phyloP scores from a whole-genome alignment of 164 flowering plant genomes.

The Houttuynia cordata region DNA sequence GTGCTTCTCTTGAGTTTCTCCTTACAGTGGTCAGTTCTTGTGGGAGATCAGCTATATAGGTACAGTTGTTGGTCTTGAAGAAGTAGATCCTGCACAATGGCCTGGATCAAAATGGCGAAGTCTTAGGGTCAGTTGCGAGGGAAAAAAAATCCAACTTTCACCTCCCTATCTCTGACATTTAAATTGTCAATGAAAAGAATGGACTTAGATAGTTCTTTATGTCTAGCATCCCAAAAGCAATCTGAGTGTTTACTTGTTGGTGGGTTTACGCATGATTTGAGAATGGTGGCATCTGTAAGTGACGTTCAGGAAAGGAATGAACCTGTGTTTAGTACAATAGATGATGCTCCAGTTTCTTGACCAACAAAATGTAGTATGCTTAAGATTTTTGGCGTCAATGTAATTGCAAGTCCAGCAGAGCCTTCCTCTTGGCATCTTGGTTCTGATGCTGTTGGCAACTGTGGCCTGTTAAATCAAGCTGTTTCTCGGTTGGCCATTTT shows the following conservation, averaged over 20 bases:
- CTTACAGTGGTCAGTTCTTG: neutral
- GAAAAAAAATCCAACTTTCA: neutral
- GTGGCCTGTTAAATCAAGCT: slow-evolving; percentile 8
- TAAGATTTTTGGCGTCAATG: slow-evolving; percentile 42
- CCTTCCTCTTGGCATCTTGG: slow-evolving; percentile 23
- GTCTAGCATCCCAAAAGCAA: neutral
- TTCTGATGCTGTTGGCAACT: slow-evolving; percentile 9
- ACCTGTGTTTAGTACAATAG: slow-evolving; percentile 8
- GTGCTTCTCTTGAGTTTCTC: neutral
- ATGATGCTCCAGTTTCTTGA: slow-evolving; percentile 9
- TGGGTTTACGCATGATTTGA: slow-evolving; percentile 4
- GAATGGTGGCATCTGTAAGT: slow-evolving; percentile 5
- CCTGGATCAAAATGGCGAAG: slow-evolving; percentile 51
- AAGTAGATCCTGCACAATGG: slow-evolving; percentile 37
- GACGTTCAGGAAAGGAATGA: slow-evolving; percentile 9
- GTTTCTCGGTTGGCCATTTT: slow-evolving; percentile 12
- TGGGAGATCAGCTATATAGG: slow-evolving; percentile 28
- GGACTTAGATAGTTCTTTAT: neutral
- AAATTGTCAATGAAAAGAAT: slow-evolving; percentile 5
- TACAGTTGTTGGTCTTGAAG: slow-evolving; percentile 31
- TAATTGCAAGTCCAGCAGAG: slow-evolving; percentile 18
- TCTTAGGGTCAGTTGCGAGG: slow-evolving; percentile 24
- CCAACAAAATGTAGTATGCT: slow-evolving; percentile 7
- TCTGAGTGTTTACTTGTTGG: slow-evolving; percentile 4
- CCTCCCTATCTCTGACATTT: neutral